Base-by-base conservation (phyloP, 257 asterid species). In the Gentiana straminea region DNA sequence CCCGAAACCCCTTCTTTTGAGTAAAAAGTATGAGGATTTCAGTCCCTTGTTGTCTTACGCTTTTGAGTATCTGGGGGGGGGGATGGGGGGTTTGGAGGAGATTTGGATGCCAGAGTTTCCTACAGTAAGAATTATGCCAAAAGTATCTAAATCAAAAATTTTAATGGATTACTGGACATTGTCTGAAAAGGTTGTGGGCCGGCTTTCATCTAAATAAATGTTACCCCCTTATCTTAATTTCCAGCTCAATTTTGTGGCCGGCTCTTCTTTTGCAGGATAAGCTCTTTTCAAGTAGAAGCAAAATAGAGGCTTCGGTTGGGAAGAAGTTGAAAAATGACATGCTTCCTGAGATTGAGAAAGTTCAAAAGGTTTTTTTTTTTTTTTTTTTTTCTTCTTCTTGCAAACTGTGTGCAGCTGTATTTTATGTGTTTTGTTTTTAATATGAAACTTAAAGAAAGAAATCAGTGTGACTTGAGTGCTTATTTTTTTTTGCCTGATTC, bases 321-420 rank as follows among this genome's bases (percentile, higher is more conserved):
- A 92, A 83, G 81, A 92, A 92, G 70, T 75, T 92, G 75, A 85
- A 77, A 70, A 92, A 81, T 12, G 76, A 79, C 75, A 80, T 83
- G 89, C 93, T 92, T 73, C 84, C 89, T 55, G 99, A 88, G 73
- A 79, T 92, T 61, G 99, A 92, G 83, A 88, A 75, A 68, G 86
- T 81, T 71, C 94, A 92, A 70, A 92, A 85, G 97, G 99, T 92
- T 67, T 24, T 24, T 24, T 24, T 24, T 24, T 24, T 24, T 0
- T 24, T 15, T 15, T 15, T 15, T 15, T 24, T 0, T 24, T 24
- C 24, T 24, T 24, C 24, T 24, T 61, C 63, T 44, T 65, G 51
- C 55, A 41, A 49, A 64, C 58, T 62, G 67, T 59, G 56, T 54
- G 36, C 49, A 55, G 49, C 35, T 39, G 35, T 39, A 39, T 7